Conservation (phyloP, 176 grass and related monocot species). For the Aechmea fasciata region DNA sequence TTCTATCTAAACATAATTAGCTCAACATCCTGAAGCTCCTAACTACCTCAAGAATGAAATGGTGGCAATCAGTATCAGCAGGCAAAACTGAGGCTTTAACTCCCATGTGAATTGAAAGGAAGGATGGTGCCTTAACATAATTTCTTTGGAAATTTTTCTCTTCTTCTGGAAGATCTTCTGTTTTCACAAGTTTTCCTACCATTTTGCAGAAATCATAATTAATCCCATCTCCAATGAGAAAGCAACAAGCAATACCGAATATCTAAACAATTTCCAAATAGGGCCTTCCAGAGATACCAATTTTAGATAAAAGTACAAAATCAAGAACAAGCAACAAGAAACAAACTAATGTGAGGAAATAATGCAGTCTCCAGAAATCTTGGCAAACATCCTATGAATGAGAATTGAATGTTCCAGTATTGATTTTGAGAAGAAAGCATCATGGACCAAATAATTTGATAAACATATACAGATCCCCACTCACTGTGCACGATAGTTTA, state of each 20-base stretch:
- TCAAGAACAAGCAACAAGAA: not conserved
- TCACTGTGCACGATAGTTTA: no score
- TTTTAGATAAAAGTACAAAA: not conserved
- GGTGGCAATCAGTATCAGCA: constrained; percentile 78
- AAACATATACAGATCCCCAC: no score
- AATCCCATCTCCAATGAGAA: not conserved
- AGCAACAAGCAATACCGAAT: not conserved
- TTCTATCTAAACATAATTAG: no score
- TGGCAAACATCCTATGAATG: no score
- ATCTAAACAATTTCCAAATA: not conserved
- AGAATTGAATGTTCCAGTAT: no score
- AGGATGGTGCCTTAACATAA: constrained; percentile 89
- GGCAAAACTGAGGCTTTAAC: constrained; percentile 82
- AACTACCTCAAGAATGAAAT: constrained; percentile 90
- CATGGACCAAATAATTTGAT: no score
- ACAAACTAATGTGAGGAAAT: not conserved
- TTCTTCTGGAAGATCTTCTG: constrained; percentile 76
- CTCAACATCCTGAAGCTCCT: not conserved
- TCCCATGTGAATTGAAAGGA: constrained; percentile 96
- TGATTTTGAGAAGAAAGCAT: no score
- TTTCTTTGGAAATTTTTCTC: constrained; percentile 90
- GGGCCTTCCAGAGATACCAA: not conserved
- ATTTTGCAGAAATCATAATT: not conserved
- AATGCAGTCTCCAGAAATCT: no score
- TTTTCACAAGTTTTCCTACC: constrained; percentile 82